phyloP scores from a whole-genome alignment of 345 rosid species.

The Salix suchowensis region DNA sequence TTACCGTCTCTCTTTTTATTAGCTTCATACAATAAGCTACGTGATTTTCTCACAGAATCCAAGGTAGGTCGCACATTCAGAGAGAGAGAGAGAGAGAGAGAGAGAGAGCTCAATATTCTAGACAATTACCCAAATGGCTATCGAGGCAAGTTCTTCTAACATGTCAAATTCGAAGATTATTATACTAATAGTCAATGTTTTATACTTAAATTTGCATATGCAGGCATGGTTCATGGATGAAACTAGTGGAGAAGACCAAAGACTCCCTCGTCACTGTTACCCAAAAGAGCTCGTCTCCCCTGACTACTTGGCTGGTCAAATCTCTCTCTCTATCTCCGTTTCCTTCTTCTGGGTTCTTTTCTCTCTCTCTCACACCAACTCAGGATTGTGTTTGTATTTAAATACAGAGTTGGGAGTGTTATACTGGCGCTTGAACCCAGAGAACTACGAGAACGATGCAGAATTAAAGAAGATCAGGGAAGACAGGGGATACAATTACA shows the following conservation, averaged over 20 bases:
- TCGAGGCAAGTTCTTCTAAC: constrained; percentile 37
- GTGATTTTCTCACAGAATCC: neutral
- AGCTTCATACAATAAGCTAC: no score
- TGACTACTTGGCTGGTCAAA: constrained; percentile 47
- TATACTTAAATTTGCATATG: constrained; percentile 10
- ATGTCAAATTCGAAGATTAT: no score
- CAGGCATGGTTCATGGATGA: constrained; percentile 75
- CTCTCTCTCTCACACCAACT: no score
- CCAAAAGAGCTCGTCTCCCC: constrained; percentile 41
- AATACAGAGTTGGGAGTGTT: constrained; percentile 66
- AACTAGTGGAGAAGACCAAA: constrained; percentile 38
- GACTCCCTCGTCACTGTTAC: constrained; percentile 47
- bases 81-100: no score
- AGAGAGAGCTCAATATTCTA: neutral
- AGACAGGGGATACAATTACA: constrained; percentile 79
- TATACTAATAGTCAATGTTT: no score
- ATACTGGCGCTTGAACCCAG: constrained; percentile 73
- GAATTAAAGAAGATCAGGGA: constrained; percentile 60
- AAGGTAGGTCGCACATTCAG: neutral
- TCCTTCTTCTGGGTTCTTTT: neutral
- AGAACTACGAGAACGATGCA: constrained; percentile 64
- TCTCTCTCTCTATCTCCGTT: neutral
- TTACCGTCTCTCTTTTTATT: neutral
- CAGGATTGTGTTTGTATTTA: no score
- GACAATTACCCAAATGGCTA: constrained; percentile 29